Evolutionary conservation across 768 basidiomycete genomes (phyloP).

Genomic region (Tulasnella sp.): DNA sequence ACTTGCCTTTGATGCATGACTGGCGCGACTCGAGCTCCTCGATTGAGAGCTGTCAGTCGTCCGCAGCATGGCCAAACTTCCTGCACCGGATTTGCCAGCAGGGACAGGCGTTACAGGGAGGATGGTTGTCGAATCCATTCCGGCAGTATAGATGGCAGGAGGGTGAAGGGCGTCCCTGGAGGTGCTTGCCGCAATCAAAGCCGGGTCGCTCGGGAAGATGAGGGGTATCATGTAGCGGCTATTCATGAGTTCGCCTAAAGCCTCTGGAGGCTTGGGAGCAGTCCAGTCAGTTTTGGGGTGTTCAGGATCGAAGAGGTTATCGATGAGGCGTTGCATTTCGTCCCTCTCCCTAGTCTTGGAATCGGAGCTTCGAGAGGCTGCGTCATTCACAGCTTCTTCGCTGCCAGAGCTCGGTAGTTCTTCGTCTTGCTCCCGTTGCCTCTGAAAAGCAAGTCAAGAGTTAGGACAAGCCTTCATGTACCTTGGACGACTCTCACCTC

Average conservation of each 20-base stretch:
- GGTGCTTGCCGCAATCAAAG: conserved; percentile 67
- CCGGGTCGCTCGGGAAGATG: conserved; percentile 74
- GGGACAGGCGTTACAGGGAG: background rate
- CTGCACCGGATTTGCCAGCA: background rate
- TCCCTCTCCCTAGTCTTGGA: conserved; percentile 36
- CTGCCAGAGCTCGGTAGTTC: conserved; percentile 47
- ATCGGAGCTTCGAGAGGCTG: conserved; percentile 32
- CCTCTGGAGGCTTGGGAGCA: conserved; percentile 70
- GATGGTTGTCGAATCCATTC: conserved; percentile 13
- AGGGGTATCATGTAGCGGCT: conserved; percentile 90
- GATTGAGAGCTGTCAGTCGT: conserved; percentile 1
- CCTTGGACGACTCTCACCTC: conserved; percentile 49
- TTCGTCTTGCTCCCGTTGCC: conserved; percentile 63
- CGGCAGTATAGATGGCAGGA: conserved; percentile 16
- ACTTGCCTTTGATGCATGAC: conserved; percentile 10
- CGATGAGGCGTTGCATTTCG: conserved; percentile 56
- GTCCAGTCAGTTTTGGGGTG: conserved; percentile 69
- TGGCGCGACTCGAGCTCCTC: conserved; percentile 14
- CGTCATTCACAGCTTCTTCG: conserved; percentile 36
- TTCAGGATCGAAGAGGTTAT: conserved; percentile 70
- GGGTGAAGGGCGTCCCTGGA: conserved; percentile 30
- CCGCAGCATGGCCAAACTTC: conserved; percentile 9
- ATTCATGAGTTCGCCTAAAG: conserved; percentile 86
- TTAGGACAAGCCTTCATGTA: background rate
- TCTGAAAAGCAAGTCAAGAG: conserved; percentile 54